Evolutionary conservation across 768 basidiomycete species (phyloP).

Genomic region (Pluteus cervinus): DNA sequence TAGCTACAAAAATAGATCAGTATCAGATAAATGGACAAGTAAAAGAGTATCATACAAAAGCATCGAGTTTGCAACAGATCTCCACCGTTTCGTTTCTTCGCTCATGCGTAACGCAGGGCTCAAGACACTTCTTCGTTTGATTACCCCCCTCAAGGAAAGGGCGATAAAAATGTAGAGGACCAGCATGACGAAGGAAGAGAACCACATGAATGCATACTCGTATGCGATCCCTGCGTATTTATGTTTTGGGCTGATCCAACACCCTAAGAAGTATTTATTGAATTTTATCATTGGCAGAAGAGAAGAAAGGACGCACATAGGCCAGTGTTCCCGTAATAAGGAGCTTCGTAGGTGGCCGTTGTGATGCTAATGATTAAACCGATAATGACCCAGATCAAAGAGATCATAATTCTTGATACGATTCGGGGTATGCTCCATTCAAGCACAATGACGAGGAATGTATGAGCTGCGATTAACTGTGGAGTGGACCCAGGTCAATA

Average conservation of each 20-base stretch:
- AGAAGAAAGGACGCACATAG: constrained; percentile 18
- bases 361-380: constrained; percentile 26
- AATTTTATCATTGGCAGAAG: too few relatives aligned
- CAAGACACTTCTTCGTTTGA: too few relatives aligned
- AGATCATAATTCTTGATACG: constrained; percentile 19
- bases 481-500: not conserved
- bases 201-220: too few relatives aligned
- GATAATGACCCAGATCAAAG: constrained; percentile 28
- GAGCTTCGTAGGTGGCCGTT: constrained; percentile 15
- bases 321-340: constrained; percentile 29
- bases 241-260: too few relatives aligned
- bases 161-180: too few relatives aligned
- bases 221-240: too few relatives aligned
- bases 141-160: too few relatives aligned
- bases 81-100: constrained; percentile 11
- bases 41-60: constrained; percentile 26
- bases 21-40: not conserved
- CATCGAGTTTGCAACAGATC: constrained; percentile 27
- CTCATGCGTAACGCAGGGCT: too few relatives aligned
- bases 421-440: constrained; percentile 17
- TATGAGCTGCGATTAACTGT: constrained; percentile 33
- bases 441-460: constrained; percentile 37
- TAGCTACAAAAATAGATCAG: constrained; percentile 22
- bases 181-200: too few relatives aligned
- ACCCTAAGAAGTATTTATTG: too few relatives aligned